Evolutionary conservation across 305 asterid species (phyloP).

Genomic region (Fraxinus xanthoxyloides): DNA sequence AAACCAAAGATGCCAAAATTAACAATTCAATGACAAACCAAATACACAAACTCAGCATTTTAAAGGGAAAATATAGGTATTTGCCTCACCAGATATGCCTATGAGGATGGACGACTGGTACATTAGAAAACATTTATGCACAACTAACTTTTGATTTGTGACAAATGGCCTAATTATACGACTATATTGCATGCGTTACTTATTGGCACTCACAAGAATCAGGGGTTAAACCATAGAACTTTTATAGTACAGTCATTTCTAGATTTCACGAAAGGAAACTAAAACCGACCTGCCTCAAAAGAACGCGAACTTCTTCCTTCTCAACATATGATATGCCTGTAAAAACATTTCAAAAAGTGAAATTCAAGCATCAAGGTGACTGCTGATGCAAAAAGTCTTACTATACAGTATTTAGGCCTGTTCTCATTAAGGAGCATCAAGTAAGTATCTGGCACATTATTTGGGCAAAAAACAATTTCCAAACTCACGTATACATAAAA

Average conservation of each 20-base stretch:
- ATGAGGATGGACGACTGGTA: neutral
- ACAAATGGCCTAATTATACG: neutral
- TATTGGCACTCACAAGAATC: neutral
- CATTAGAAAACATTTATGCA: neutral
- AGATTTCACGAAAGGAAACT: conserved; percentile 16
- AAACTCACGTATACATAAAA: neutral
- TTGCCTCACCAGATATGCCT: neutral
- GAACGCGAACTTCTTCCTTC: conserved; percentile 91
- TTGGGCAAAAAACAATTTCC: neutral
- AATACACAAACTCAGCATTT: neutral
- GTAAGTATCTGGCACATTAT: neutral
- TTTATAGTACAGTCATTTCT: neutral
- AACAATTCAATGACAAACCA: neutral
- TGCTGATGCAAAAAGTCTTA: neutral
- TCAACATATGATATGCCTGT: conserved; percentile 85
- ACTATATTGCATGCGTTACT: neutral
- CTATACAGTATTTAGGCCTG: neutral
- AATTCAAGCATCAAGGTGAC: conserved; percentile 23
- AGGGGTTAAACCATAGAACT: conserved; percentile 3
- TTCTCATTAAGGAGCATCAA: conserved; percentile 6
- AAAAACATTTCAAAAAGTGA: conserved; percentile 23
- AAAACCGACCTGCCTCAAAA: conserved; percentile 80
- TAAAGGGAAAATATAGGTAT: neutral
- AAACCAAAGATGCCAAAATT: neutral
- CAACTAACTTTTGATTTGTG: neutral